phyloP scores from a whole-genome alignment of 331 rosid species.

The Spiraea crenata region DNA sequence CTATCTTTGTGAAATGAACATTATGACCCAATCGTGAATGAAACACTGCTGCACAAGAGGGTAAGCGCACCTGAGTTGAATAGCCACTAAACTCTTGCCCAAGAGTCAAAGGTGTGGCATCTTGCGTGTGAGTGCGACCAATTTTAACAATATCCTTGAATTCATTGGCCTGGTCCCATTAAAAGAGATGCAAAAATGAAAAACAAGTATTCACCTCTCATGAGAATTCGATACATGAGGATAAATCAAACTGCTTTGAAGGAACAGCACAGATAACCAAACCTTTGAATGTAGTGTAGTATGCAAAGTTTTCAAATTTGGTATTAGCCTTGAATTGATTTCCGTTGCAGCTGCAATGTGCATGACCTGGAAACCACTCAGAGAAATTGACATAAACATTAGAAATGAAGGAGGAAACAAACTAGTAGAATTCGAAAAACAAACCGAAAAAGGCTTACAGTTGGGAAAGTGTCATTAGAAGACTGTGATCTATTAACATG shows the following conservation, averaged over 20 bases:
- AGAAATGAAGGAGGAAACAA: slow-evolving; percentile 1
- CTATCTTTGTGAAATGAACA: slow-evolving; percentile 6
- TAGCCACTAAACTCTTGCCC: slow-evolving; percentile 99
- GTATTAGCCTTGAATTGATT: slow-evolving; percentile 76
- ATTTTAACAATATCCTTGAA: slow-evolving; percentile 96
- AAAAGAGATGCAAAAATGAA: neutral
- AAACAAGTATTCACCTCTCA: neutral
- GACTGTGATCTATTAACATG: slow-evolving; percentile 98
- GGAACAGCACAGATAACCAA: slow-evolving; percentile 28
- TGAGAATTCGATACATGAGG: neutral
- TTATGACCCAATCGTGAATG: slow-evolving; percentile 9
- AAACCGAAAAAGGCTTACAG: slow-evolving; percentile 52
- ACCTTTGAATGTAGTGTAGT: slow-evolving; percentile 75
- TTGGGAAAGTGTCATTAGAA: slow-evolving; percentile 95
- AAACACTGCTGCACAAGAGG: slow-evolving; percentile 9
- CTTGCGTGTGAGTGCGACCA: slow-evolving; percentile 98
- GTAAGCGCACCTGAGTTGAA: slow-evolving; percentile 74
- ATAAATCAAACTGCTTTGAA: neutral
- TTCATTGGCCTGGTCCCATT: slow-evolving; percentile 67
- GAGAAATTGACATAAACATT: neutral
- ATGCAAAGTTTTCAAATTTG: slow-evolving; percentile 74
- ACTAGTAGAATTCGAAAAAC: neutral
- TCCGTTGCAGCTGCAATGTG: slow-evolving; percentile 93
- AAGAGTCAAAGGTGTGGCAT: slow-evolving; percentile 97
- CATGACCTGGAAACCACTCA: slow-evolving; percentile 65